Base-by-base conservation (phyloP, 306 rosid genomes). In the Gastrolobium villosum region DNA sequence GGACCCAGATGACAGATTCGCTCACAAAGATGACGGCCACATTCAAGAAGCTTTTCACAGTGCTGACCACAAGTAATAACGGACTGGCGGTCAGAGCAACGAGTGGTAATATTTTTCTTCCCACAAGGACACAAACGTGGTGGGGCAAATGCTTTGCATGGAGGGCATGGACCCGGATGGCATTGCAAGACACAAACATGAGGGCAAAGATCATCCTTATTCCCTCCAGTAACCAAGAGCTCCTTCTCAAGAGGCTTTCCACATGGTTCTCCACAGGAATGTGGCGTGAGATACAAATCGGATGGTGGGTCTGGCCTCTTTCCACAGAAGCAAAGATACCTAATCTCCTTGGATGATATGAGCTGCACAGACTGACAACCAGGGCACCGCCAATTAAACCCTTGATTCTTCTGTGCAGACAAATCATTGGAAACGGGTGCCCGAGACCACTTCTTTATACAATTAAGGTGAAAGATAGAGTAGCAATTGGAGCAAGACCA, bases 111-210 rank as follows among this genome's bases (percentile, higher is more conserved):
- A 41, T 40, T 75, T 84, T 86, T 89, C 90, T 90, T 92, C 37
- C 96, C 96, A 70, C 98, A 94, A 32, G 96, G 96, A 65, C 98
- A 94, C 55, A 80, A 7, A 34, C 89, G 73, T 3, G 97, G 90
- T 0, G 90, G 91, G 26, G 98, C 98, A 75, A 94, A 94, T 60
- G 97, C 94, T 75, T 85, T 94, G 79, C 97, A 94, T 60, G 98
- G 93, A 76, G 97, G 98, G 74, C 97, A 94, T 3, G 97, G 98
- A 45, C 98, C 97, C 0, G 98, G 98, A 77, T 94, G 98, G 83
- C 98, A 94, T 81, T 92, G 98, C 91, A 94, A 77, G 80, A 94
- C 98, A 75, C 98, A 94, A 78, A 78, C 53, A 86, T 94, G 98
- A 36, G 96, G 96, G 79, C 98, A 94, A 80, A 86, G 89, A 81